A percentile compares a stretch with the other conserved stretches of the same genome.
Evolutionary conservation across 768 basidiomycete genomes (phyloP).

Genomic region (Pisolithus orientalis): DNA sequence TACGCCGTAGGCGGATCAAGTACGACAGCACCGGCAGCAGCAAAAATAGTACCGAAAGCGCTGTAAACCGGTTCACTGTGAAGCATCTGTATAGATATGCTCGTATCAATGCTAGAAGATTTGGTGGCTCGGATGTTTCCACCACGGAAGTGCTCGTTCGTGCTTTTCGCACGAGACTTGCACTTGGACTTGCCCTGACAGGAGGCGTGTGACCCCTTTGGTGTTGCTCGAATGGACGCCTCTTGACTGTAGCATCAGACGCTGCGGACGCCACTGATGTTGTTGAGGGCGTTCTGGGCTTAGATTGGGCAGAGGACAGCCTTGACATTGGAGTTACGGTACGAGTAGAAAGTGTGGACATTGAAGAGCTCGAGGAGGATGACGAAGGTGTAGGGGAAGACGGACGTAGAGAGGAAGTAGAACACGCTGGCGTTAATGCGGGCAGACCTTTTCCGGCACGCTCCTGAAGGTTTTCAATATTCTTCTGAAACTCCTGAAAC

Average conservation of each 20-base stretch:
- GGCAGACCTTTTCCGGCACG: slow-evolving; percentile 29
- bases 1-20: slow-evolving; percentile 44
- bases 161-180: slow-evolving; percentile 9
- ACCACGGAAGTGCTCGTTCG: slow-evolving; percentile 6
- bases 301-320: slow-evolving; percentile 4
- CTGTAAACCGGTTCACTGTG: slow-evolving; percentile 39
- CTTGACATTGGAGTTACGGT: slow-evolving; percentile 50
- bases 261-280: slow-evolving; percentile 17
- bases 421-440: slow-evolving; percentile 11
- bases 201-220: slow-evolving; percentile 4
- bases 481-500: slow-evolving; percentile 17
- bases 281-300: slow-evolving; percentile 8
- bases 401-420: slow-evolving; percentile 25
- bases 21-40: slow-evolving; percentile 40
- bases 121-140: slow-evolving; percentile 12
- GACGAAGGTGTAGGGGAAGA: slow-evolving; percentile 49
- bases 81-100: slow-evolving; percentile 45
- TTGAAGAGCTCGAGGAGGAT: slow-evolving; percentile 55
- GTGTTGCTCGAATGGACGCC: slow-evolving; percentile 5
- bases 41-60: slow-evolving; percentile 37
- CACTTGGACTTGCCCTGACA: slow-evolving; percentile 9
- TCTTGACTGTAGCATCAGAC: slow-evolving; percentile 24
- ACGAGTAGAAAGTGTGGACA: slow-evolving; percentile 68
- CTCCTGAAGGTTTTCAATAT: slow-evolving; percentile 29
- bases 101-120: slow-evolving; percentile 38